phyloP scores from a whole-genome alignment of 176 grass and related monocot genomes.

The Lolium perenne region DNA sequence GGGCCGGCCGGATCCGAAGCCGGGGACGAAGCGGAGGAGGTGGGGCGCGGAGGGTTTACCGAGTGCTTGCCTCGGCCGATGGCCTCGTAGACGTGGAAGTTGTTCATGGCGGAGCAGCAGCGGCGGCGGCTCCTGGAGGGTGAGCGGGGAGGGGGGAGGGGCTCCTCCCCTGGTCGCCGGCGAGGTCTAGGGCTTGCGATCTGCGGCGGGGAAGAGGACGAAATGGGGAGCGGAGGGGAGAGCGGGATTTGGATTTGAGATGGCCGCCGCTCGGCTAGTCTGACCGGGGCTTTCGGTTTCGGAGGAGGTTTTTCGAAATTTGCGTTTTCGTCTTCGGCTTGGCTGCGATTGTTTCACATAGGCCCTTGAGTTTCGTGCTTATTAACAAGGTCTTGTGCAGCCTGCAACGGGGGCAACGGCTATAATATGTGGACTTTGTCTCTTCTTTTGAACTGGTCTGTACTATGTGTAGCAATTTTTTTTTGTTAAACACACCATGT shows the following conservation, averaged over 20 bases:
- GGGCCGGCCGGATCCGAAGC: background rate
- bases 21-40: background rate
- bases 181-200: slow-evolving; percentile 45
- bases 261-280: slow-evolving; percentile 48
- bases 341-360: background rate
- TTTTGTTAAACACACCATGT: too few relatives aligned
- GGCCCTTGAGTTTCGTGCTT: background rate
- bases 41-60: slow-evolving; percentile 40
- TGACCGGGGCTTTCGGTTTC: slow-evolving; percentile 12
- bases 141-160: background rate
- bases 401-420: background rate
- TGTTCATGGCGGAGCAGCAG: slow-evolving; percentile 70
- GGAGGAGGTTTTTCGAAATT: slow-evolving; percentile 40
- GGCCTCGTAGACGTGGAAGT: slow-evolving; percentile 98
- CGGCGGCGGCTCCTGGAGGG: background rate
- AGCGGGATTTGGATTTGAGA: slow-evolving; percentile 54
- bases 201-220: slow-evolving; percentile 25
- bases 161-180: slow-evolving; percentile 25
- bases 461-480: too few relatives aligned
- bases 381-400: background rate
- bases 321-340: background rate
- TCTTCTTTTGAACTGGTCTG: background rate
- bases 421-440: background rate
- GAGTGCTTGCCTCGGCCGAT: slow-evolving; percentile 96
- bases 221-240: slow-evolving; percentile 27